Evolutionary conservation across 306 rosid species (phyloP).

Genomic region (Quercus agrifolia): DNA sequence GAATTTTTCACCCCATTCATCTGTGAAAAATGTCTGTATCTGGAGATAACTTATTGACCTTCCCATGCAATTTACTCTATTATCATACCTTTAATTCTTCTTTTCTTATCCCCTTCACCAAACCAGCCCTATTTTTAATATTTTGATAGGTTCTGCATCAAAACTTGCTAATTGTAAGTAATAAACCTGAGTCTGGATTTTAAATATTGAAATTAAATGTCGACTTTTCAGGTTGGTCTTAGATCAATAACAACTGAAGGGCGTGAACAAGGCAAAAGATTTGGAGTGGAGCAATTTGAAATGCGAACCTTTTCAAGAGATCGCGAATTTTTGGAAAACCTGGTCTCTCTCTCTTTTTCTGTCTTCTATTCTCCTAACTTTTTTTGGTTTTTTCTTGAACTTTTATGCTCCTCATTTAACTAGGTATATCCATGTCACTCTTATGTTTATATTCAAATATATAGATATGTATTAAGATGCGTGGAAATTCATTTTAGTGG

Average conservation of each 20-base stretch:
- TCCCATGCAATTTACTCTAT: background rate
- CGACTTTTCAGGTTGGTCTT: slow-evolving; percentile 72
- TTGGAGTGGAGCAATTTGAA: slow-evolving; percentile 93
- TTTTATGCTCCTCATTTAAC: background rate
- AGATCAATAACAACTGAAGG: slow-evolving; percentile 86
- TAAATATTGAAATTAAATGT: slow-evolving; percentile 5
- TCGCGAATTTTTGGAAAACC: slow-evolving; percentile 63
- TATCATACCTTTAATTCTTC: slow-evolving; percentile 16
- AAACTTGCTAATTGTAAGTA: background rate
- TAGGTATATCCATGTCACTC: background rate
- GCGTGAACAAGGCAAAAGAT: slow-evolving; percentile 78
- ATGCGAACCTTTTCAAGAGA: slow-evolving; percentile 89
- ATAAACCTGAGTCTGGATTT: background rate
- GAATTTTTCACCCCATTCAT: too few species aligned
- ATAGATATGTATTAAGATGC: background rate
- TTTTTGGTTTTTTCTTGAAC: background rate
- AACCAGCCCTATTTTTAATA: background rate
- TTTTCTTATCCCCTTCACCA: background rate
- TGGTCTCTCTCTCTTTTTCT: slow-evolving; percentile 43
- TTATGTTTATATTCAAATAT: background rate
- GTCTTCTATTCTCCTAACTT: background rate
- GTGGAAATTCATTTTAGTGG: too few species aligned
- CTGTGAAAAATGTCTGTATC: background rate
- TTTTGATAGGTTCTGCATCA: background rate
- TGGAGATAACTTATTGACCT: background rate